A percentile compares a stretch with the other conserved stretches of the same genome.
Conservation (phyloP, 352 stramenopile genomes). For the Elongisporangium anandrum region DNA sequence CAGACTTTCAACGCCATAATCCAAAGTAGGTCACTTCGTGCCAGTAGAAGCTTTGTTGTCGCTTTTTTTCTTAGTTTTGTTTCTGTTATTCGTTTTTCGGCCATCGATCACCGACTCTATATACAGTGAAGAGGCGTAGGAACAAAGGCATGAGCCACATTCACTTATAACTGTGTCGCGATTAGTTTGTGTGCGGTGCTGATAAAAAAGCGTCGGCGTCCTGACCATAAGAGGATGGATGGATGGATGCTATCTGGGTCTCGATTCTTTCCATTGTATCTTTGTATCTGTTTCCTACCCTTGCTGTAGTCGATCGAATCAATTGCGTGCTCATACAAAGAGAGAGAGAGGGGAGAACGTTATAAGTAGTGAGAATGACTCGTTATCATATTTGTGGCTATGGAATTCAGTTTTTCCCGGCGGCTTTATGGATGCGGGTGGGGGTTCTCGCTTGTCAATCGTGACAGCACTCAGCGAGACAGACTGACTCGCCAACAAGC, state of each 20-base stretch:
- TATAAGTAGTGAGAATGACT: not conserved
- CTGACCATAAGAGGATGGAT: not conserved
- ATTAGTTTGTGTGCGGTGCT: not conserved
- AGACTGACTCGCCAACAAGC: not conserved
- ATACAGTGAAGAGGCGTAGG: not conserved
- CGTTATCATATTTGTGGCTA: not conserved
- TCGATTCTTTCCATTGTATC: not conserved
- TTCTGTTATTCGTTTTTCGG: not conserved
- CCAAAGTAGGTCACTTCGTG: not conserved
- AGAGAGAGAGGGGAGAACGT: not conserved
- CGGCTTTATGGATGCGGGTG: not conserved
- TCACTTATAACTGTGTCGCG: not conserved
- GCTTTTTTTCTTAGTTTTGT: not conserved
- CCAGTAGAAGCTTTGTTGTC: not conserved
- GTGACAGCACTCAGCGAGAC: not conserved
- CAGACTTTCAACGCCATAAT: not conserved
- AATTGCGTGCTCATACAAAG: not conserved
- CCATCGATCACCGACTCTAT: not conserved
- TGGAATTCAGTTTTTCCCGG: not conserved
- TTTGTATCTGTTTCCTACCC: not conserved
- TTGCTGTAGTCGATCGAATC: not conserved
- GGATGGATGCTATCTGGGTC: not conserved
- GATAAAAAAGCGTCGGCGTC: not conserved
- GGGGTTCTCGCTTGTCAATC: not conserved
- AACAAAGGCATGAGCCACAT: not conserved